Conservation (phyloP, 345 rosid species). For the Toxicodendron radicans region DNA sequence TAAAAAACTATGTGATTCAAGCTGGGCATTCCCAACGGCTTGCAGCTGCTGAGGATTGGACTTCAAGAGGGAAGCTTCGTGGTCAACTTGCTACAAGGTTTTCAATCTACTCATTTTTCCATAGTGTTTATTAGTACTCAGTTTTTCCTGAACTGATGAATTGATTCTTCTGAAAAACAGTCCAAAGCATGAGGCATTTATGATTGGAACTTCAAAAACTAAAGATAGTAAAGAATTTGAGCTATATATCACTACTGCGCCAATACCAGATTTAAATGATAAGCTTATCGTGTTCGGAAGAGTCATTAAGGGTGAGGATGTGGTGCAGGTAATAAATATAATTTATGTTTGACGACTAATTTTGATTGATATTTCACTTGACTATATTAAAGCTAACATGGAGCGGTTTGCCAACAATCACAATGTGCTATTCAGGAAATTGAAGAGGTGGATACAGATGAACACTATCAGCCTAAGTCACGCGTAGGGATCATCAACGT, state of each 20-base stretch:
- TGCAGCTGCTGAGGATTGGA: slow-evolving; percentile 79
- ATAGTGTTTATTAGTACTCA: background rate
- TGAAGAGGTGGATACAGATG: slow-evolving; percentile 97
- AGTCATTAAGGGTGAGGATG: slow-evolving; percentile 78
- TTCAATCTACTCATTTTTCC: slow-evolving; percentile 8
- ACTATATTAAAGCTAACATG: background rate
- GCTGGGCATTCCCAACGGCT: slow-evolving; percentile 63
- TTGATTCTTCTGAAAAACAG: slow-evolving; percentile 29
- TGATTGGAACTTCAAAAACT: slow-evolving; percentile 71
- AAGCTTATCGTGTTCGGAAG: slow-evolving; percentile 76
- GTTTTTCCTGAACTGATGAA: background rate
- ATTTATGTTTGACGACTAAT: background rate
- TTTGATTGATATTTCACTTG: background rate
- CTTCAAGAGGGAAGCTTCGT: slow-evolving; percentile 68
- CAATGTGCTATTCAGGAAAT: slow-evolving; percentile 57
- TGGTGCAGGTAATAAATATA: slow-evolving; percentile 61
- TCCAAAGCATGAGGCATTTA: slow-evolving; percentile 81
- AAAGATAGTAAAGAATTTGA: slow-evolving; percentile 61
- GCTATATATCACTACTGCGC: slow-evolving; percentile 77
- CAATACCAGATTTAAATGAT: slow-evolving; percentile 77
- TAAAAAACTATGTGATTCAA: slow-evolving; percentile 85
- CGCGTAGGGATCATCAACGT: slow-evolving; percentile 50
- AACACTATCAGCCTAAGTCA: slow-evolving; percentile 76
- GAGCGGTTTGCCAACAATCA: background rate
- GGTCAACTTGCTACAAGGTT: slow-evolving; percentile 68